These are phyloP conservation scores for Boletus rufocinnamomeus DNA, from an alignment of 768 basidiomycete genomes.

Conservation along the genomic window DNA sequence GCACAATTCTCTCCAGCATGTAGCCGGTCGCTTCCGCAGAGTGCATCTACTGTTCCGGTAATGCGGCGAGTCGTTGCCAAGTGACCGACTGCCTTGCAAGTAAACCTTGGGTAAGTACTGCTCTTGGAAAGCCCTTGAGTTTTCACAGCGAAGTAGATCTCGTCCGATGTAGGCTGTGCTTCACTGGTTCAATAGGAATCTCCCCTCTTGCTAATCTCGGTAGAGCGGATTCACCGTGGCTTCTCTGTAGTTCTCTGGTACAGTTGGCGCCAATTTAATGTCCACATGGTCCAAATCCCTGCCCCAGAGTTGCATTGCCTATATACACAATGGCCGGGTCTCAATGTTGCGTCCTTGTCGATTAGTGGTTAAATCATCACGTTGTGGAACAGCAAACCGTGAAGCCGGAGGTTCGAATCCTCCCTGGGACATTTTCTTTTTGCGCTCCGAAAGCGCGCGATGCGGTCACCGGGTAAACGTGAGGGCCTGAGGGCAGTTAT, in stretches of 20 bases:
- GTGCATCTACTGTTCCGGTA: background rate
- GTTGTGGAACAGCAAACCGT: slow-evolving; percentile 40
- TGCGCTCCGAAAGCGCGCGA: background rate
- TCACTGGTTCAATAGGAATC: too few relatives aligned
- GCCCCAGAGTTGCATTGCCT: background rate
- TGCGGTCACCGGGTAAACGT: too few relatives aligned
- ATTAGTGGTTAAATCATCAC: slow-evolving; percentile 49
- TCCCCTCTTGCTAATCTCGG: too few relatives aligned
- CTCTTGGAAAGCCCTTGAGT: background rate
- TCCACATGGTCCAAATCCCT: background rate
- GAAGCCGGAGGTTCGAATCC: slow-evolving; percentile 47
- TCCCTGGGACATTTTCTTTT: slow-evolving; percentile 30
- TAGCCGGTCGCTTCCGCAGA: background rate
- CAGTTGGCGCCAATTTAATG: background rate
- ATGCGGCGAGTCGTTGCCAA: background rate
- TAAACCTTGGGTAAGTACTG: background rate
- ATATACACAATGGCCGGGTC: background rate
- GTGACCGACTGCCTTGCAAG: background rate
- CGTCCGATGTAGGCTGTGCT: too few relatives aligned
- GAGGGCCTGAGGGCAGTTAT: background rate
- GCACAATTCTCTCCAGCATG: slow-evolving; percentile 24
- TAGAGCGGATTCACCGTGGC: too few relatives aligned
- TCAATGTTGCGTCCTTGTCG: slow-evolving; percentile 36
- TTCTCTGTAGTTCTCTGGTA: background rate
- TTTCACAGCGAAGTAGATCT: background rate